These are phyloP conservation scores for Allium fistulosum DNA, from an alignment of 106 monocot species.

Conservation along the genomic window DNA sequence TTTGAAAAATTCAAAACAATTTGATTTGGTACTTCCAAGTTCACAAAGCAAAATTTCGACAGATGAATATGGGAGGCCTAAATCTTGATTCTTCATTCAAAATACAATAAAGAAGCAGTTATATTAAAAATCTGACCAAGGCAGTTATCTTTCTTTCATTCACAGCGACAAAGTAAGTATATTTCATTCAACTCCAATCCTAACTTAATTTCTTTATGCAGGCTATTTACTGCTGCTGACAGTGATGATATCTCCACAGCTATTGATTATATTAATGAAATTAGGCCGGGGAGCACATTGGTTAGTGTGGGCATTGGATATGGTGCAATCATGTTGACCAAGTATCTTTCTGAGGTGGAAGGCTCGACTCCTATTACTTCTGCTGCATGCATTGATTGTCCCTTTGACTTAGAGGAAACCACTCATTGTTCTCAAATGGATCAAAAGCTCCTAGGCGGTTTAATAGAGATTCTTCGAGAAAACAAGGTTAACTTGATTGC, in stretches of 20 bases:
- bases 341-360: conserved; percentile 78
- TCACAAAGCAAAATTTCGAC: too few relatives aligned
- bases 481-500: conserved; percentile 52
- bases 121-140: too few relatives aligned
- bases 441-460: conserved; percentile 52
- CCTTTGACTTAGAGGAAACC: conserved; percentile 83
- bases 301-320: conserved; percentile 79
- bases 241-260: conserved; percentile 90
- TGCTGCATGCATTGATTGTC: conserved; percentile 86
- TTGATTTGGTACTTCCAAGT: too few relatives aligned
- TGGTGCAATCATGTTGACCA: conserved; percentile 96
- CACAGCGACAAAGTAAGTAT: conserved; percentile 1
- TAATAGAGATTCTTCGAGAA: conserved; percentile 69
- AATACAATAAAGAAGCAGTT: too few relatives aligned
- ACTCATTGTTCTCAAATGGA: conserved; percentile 39
- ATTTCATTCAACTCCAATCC: conserved; percentile 17
- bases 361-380: conserved; percentile 79
- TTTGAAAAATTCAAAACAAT: too few relatives aligned
- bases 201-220: conserved; percentile 43
- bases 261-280: conserved; percentile 47
- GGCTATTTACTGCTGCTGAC: conserved; percentile 99
- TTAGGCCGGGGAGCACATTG: conserved; percentile 76
- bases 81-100: too few relatives aligned
- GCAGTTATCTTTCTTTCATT: background rate
- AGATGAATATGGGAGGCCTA: too few relatives aligned